Evolutionary conservation across 2,329 filamentous ascomycete species (phyloP), one percentile per base, ranked within the genome.

Genomic region (Cryphonectria japonica): DNA sequence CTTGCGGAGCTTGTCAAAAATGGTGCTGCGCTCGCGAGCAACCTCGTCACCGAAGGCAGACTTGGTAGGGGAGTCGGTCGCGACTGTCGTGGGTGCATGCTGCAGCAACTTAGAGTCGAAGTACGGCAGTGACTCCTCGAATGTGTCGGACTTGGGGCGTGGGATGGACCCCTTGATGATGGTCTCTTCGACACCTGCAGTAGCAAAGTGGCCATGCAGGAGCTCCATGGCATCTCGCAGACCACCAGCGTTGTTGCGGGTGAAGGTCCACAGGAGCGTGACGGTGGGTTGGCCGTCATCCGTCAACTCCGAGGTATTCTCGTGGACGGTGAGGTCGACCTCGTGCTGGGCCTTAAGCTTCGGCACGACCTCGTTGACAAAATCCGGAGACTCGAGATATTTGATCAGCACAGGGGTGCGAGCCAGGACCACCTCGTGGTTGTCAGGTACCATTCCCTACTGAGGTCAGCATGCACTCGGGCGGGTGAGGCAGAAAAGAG

Each of bases 81-180:
- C 88, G 26, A 94, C 87, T 1, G 93, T 89, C 5, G 92, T 88
- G 50, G 95, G 94, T 4, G 95, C 95, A 77, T 97, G 94, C 81
- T 98, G 96, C 68, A 99, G 88, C 62, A 99, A 88, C 83, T 98
- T 98, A 2, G 95, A 98, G 79, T 98, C 93, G 78, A 99, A 99
- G 84, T 95, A 98, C 70, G 95, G 95, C 67, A 98, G 87, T 9
- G 95, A 97, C 77, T 99, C 95, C 80, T 99, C 96, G 75, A 99
- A 99, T 0, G 96, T 98, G 80, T 99, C 96, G 0, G 96, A 98
- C 84, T 98, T 98, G 74, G 96, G 96, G n/a, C 96, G 92, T 29
- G 95, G 94, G 75, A 98, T 96, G n/a, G 94, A 91, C 67, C 96
- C 96, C 81, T 97, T 97, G 77, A 98, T 91, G 59, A 94, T 91